These are phyloP conservation scores for Aspergillus candidus DNA, from an alignment of 2,329 filamentous ascomycete genomes.

Conservation along the genomic window DNA sequence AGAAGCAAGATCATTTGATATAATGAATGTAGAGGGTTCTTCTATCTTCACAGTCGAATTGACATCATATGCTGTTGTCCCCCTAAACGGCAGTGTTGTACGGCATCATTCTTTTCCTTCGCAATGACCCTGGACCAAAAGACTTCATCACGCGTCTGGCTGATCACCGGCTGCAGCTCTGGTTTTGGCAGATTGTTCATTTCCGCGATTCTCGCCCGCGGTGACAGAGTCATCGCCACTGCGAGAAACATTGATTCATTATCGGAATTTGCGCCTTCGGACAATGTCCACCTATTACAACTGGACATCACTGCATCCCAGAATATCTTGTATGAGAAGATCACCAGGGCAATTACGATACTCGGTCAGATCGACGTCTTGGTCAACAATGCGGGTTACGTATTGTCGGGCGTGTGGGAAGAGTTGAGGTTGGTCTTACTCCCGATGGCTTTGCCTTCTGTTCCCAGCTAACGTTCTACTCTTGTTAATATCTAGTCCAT, in stretches of 20 bases:
- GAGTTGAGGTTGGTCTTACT: constrained; percentile 16
- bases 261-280: neutral
- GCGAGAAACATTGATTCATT: constrained; percentile 33
- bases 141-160: constrained; percentile 38
- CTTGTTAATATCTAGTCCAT: too few relatives aligned
- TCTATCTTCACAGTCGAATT: too few relatives aligned
- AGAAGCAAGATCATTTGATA: too few relatives aligned
- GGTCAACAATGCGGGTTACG: constrained; percentile 43
- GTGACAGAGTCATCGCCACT: constrained; percentile 48
- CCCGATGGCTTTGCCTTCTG: neutral
- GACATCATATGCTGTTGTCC: too few relatives aligned
- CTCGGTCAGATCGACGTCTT: constrained; percentile 38
- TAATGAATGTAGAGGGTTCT: too few relatives aligned
- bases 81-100: too few relatives aligned
- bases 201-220: constrained; percentile 38
- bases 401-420: constrained; percentile 21
- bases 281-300: too few relatives aligned
- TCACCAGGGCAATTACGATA: neutral
- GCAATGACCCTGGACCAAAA: too few relatives aligned
- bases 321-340: neutral
- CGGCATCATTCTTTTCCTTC: too few relatives aligned
- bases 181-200: constrained; percentile 47
- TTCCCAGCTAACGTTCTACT: too few relatives aligned
- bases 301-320: too few relatives aligned
- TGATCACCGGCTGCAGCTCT: constrained; percentile 49